A percentile compares a stretch with the other conserved stretches of the same genome.
phyloP scores from a whole-genome alignment of 2,329 filamentous ascomycete species.

The Penicillium sp. region DNA sequence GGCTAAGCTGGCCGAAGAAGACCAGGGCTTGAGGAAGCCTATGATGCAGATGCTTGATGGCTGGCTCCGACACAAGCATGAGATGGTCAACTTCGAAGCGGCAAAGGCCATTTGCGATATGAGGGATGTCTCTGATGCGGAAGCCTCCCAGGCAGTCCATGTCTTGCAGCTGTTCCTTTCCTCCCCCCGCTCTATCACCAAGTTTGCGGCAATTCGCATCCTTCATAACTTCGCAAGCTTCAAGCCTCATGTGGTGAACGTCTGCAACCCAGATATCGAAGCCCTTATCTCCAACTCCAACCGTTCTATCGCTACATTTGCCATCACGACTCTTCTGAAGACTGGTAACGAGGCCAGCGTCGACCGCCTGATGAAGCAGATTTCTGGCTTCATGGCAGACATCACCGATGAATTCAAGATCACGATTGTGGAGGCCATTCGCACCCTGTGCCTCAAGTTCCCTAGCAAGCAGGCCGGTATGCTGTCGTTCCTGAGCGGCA shows the following conservation, averaged over 20 bases:
- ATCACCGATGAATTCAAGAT: slow-evolving; percentile 99
- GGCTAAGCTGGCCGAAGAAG: slow-evolving; percentile 88
- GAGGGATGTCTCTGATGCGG: slow-evolving; percentile 81
- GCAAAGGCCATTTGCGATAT: slow-evolving; percentile 96
- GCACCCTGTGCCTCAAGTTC: slow-evolving; percentile 93
- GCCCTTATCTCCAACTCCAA: slow-evolving; percentile 93
- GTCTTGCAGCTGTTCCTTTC: slow-evolving; percentile 94
- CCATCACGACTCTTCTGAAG: slow-evolving; percentile 94
- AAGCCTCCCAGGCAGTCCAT: slow-evolving; percentile 85
- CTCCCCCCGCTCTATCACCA: slow-evolving; percentile 87
- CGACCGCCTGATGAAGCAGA: slow-evolving; percentile 96
- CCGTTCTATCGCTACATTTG: slow-evolving; percentile 93
- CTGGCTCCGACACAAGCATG: slow-evolving; percentile 96
- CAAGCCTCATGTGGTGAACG: slow-evolving; percentile 83
- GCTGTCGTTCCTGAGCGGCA: slow-evolving; percentile 94
- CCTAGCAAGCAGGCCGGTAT: slow-evolving; percentile 96
- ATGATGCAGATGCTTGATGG: slow-evolving; percentile 97
- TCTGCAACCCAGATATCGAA: slow-evolving; percentile 96
- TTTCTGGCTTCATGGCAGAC: slow-evolving; percentile 95
- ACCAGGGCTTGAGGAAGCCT: slow-evolving; percentile 74
- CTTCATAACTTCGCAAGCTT: slow-evolving; percentile 93
- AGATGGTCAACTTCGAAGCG: slow-evolving; percentile 99
- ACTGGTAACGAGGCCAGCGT: slow-evolving; percentile 96
- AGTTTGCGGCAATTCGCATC: slow-evolving; percentile 93
- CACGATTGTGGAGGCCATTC: slow-evolving; percentile 95